Evolutionary conservation across 2,329 filamentous ascomycete genomes (phyloP), one percentile per base, ranked within the genome.

Genomic region (Neofusicoccum sp.): DNA sequence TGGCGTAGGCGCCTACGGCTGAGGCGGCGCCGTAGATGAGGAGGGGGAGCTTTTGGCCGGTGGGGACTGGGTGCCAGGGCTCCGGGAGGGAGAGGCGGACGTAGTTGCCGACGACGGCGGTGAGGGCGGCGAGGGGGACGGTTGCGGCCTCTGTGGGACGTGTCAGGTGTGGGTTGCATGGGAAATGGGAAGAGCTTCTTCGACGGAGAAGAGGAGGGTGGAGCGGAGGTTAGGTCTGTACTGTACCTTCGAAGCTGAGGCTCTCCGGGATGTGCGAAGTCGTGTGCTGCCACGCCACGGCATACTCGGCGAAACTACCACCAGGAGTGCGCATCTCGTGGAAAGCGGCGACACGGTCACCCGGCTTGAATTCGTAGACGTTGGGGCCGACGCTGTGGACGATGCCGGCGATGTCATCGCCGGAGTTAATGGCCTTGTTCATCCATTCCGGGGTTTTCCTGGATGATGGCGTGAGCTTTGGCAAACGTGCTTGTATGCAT

Each of bases 241-340:
- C n/a, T 65, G 6, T 67, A 79, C 80, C 80, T 70, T 86, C 82
- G 57, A 83, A 85, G 20, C 75, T 77, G 2, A 77, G 76, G 16
- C 75, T 70, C 33, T 74, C 63, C 0, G 84, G 81, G 16, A 86
- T 73, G 64, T 80, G 81, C 67, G 86, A 86, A 0, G 84, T 86
- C 0, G 84, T 84, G 65, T 82, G 76, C 34, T 79, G 77, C 71
- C 77, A 81, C 0, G 81, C 80, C 9, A 87, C 71, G 2, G 84
- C 82, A 64, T 87, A 88, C 67, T 88, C 85, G 3, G 85, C 86
- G 63, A 81, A 89, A 6, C 76, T 79, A 2, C 86, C 86, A 36
- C 78, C 68, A 0, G 79, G 75, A 0, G 73, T 72, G 44, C 71
- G 65, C 78, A 87, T 86, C 63, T 84, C 74, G 63, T 81, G 79